These are phyloP conservation scores for Thyridium curvatum DNA, from an alignment of 2,329 filamentous ascomycete genomes.

Conservation along the genomic window DNA sequence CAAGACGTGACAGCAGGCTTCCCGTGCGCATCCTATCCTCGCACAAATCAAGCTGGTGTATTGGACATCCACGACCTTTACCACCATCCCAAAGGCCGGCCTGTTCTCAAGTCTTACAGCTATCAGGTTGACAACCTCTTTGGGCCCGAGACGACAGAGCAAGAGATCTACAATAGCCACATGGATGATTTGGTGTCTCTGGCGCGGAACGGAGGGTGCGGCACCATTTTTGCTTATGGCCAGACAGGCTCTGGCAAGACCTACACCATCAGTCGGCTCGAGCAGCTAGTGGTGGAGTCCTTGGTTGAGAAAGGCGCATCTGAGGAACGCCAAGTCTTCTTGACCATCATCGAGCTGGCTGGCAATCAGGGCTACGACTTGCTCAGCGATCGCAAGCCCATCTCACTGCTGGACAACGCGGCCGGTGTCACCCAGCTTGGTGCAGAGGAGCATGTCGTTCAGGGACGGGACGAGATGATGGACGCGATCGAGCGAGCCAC, in stretches of 20 bases:
- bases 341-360: conserved; percentile 95
- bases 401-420: conserved; percentile 38
- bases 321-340: conserved; percentile 30
- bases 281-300: conserved; percentile 30
- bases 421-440: conserved; percentile 38
- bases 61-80: conserved; percentile 31
- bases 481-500: conserved; percentile 27
- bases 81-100: conserved; percentile 20
- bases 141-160: conserved; percentile 23
- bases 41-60: conserved; percentile 10
- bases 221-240: conserved; percentile 42
- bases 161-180: conserved; percentile 32
- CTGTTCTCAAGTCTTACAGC: conserved; percentile 26
- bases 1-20: conserved; percentile 20
- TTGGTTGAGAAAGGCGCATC: conserved; percentile 8
- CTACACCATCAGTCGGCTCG: conserved; percentile 32
- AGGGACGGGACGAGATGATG: conserved; percentile 18
- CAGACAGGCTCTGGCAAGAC: conserved; percentile 45
- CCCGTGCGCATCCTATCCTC: conserved; percentile 17
- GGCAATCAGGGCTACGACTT: conserved; percentile 83
- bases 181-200: conserved; percentile 35
- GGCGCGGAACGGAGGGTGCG: conserved; percentile 38
- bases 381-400: conserved; percentile 30
- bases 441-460: conserved; percentile 28
- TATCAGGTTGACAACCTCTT: conserved; percentile 30